A percentile compares a stretch with the other conserved stretches of the same genome.
These are phyloP conservation scores for Talaromyces sp. DNA, from an alignment of 2,329 filamentous ascomycete species.

Conservation along the genomic window DNA sequence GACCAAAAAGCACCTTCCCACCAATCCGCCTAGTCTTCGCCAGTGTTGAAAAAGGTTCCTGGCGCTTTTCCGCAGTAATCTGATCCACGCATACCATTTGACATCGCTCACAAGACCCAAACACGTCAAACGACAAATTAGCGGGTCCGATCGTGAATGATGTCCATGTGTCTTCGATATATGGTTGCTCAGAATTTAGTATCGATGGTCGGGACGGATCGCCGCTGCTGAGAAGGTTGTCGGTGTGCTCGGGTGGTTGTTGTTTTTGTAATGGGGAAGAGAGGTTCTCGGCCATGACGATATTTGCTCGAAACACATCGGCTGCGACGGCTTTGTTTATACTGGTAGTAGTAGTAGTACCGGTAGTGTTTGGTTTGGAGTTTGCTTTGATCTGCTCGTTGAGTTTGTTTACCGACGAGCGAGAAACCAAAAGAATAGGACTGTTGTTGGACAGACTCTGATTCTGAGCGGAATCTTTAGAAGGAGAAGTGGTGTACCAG, in stretches of 20 bases:
- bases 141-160: conserved; percentile 56
- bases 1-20: conserved; percentile 84
- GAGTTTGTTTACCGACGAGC: conserved; percentile 69
- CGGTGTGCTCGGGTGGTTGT: neutral
- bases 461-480: conserved; percentile 39
- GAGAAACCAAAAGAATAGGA: conserved; percentile 78
- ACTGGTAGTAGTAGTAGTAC: neutral
- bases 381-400: conserved; percentile 64
- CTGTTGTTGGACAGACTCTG: conserved; percentile 79
- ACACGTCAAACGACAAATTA: conserved; percentile 46
- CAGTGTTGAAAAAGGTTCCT: conserved; percentile 84
- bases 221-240: conserved; percentile 6
- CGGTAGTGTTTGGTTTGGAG: conserved; percentile 19
- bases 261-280: conserved; percentile 11
- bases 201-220: neutral
- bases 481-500: conserved; percentile 25
- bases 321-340: conserved; percentile 55
- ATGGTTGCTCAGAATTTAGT: conserved; percentile 48
- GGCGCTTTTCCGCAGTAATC: conserved; percentile 65
- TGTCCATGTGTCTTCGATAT: conserved; percentile 75
- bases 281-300: conserved; percentile 59
- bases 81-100: conserved; percentile 97
- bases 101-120: conserved; percentile 81
- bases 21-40: conserved; percentile 78
- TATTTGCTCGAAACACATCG: conserved; percentile 81